These are phyloP conservation scores for Stephania yunnanensis DNA, from an alignment of 164 flowering plant genomes.

Conservation along the genomic window DNA sequence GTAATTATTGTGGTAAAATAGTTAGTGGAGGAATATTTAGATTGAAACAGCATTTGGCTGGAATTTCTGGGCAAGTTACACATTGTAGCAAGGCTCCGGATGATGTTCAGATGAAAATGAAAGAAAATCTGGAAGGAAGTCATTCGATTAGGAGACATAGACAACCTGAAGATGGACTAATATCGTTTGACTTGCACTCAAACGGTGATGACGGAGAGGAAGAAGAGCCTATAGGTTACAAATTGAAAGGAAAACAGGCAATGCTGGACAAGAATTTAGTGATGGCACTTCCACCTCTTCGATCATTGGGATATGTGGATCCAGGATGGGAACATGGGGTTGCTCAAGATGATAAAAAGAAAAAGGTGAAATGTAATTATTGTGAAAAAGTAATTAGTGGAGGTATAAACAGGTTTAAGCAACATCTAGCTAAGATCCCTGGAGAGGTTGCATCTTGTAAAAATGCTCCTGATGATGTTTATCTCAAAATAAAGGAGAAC, in stretches of 20 bases:
- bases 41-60: slow-evolving; percentile 67
- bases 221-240: slow-evolving; percentile 33
- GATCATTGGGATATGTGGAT: slow-evolving; percentile 65
- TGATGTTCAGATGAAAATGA: slow-evolving; percentile 55
- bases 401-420: slow-evolving; percentile 74
- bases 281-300: slow-evolving; percentile 47
- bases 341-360: slow-evolving; percentile 64
- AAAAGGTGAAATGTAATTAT: slow-evolving; percentile 70
- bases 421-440: slow-evolving; percentile 72
- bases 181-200: slow-evolving; percentile 33
- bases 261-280: slow-evolving; percentile 36
- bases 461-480: slow-evolving; percentile 64
- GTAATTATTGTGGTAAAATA: slow-evolving; percentile 71
- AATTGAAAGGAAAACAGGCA: slow-evolving; percentile 43
- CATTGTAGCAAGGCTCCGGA: slow-evolving; percentile 57
- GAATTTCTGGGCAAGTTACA: slow-evolving; percentile 62
- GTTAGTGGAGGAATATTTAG: slow-evolving; percentile 76
- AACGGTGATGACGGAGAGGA: slow-evolving; percentile 41
- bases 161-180: slow-evolving; percentile 41
- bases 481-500: slow-evolving; percentile 63
- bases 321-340: slow-evolving; percentile 73
- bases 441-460: slow-evolving; percentile 74
- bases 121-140: slow-evolving; percentile 54
- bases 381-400: slow-evolving; percentile 71
- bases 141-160: slow-evolving; percentile 45